Conservation (phyloP, 2,329 filamentous ascomycete genomes). For the Aspergillus aculeatinus region DNA sequence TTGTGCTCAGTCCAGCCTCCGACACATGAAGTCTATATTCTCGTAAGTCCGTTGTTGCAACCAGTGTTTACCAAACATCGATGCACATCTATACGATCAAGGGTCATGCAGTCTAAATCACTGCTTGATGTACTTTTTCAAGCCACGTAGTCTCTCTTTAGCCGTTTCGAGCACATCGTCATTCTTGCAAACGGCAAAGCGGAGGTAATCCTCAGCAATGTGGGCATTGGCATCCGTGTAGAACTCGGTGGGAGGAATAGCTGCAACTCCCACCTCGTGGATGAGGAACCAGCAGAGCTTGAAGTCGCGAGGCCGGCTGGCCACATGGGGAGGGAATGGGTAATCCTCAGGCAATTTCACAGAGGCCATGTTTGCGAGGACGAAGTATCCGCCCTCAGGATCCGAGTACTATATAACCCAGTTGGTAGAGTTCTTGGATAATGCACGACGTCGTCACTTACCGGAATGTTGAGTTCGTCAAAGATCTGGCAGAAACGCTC, state of each 20-base stretch:
- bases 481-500: slow-evolving; percentile 80
- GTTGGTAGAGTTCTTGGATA: slow-evolving; percentile 3
- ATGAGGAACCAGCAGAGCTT: slow-evolving; percentile 96
- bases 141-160: slow-evolving; percentile 69
- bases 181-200: slow-evolving; percentile 95
- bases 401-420: slow-evolving; percentile 64
- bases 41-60: neutral
- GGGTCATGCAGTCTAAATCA: slow-evolving; percentile 10
- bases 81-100: neutral
- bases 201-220: slow-evolving; percentile 87
- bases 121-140: slow-evolving; percentile 67
- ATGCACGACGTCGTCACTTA: slow-evolving; percentile 24
- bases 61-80: neutral
- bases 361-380: slow-evolving; percentile 88
- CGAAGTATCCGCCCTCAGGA: slow-evolving; percentile 96
- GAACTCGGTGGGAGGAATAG: slow-evolving; percentile 95
- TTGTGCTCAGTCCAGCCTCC: neutral
- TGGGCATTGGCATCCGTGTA: slow-evolving; percentile 82
- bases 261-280: slow-evolving; percentile 90
- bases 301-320: slow-evolving; percentile 83
- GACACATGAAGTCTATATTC: neutral
- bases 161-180: slow-evolving; percentile 79
- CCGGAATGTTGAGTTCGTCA: slow-evolving; percentile 69
- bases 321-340: slow-evolving; percentile 85
- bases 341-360: slow-evolving; percentile 82